Base-by-base conservation (phyloP, 225 moss, liverwort and hornwort species). In the Takakia lepidozioides region DNA sequence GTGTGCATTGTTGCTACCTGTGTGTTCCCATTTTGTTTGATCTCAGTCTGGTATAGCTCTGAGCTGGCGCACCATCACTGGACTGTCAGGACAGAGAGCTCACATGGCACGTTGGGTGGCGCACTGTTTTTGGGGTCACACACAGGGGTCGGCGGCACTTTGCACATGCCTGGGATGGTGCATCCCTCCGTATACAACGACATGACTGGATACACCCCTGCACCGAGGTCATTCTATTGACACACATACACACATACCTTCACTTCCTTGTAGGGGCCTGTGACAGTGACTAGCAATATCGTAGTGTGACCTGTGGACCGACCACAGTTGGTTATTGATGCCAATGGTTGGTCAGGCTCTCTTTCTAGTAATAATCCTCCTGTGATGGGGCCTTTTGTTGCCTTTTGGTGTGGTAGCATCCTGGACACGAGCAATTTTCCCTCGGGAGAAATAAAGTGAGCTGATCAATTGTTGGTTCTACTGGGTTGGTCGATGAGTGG, bases 61-160 rank as follows among this genome's bases (percentile, higher is more conserved):
- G 50, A 37, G 39, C 34, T 54, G 36, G 45, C 53, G 56, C 75
- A 66, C 69, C 68, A 62, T 20, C 66, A 74, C 52, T 17, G 32
- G 7, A 11, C 7, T 7, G 52, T 39, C 48, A 58, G 49, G 43
- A 44, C 55, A 27, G 38, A 52, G 63, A 68, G 59, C 59, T 68
- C 62, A 50, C 32, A 63, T 91, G 72, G 85, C 78, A 83, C 77
- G 52, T 59, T 90, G n/a, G n/a, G n/a, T n/a, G n/a, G n/a, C n/a
- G n/a, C n/a, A n/a, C n/a, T n/a, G n/a, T 75, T 45, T 79, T 82
- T 79, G 62, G 47, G 29, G 46, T 63, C 81, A 73, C 83, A 75
- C 86, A 86, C 86, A 92, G 91, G 91, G 84, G 83, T 92, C 74
- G 86, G 78, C 84, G 91, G 73, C 86, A 86, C 91, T 79, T 76